Evolutionary conservation across 1,139 yeast genomes (phyloP).

Genomic region (Kurtzmaniella natalensis): DNA sequence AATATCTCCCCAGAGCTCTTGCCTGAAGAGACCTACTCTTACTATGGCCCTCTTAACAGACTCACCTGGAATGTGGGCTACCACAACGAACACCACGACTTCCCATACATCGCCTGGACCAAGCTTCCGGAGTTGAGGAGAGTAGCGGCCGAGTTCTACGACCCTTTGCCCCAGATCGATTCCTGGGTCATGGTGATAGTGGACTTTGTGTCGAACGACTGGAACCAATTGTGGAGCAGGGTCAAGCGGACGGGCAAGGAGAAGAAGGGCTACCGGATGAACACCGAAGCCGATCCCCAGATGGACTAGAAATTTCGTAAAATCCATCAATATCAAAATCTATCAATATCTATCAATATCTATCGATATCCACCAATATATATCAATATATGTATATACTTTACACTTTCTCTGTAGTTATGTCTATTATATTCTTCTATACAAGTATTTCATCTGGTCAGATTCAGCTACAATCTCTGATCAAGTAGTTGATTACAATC

Average conservation of each 20-base stretch:
- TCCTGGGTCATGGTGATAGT: constrained; percentile 78
- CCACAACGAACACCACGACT: constrained; percentile 94
- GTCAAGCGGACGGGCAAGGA: constrained; percentile 59
- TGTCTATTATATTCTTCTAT: too few relatives aligned
- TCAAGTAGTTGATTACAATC: too few relatives aligned
- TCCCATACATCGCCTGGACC: constrained; percentile 92
- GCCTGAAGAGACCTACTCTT: constrained; percentile 82
- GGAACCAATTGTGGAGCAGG: constrained; percentile 73
- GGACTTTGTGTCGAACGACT: constrained; percentile 65
- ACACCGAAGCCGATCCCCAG: constrained; percentile 3
- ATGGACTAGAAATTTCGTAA: constrained; percentile 1
- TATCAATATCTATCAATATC: too few relatives aligned
- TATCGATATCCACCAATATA: too few relatives aligned
- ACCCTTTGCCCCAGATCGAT: constrained; percentile 69
- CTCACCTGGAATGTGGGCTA: constrained; percentile 92
- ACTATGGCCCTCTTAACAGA: constrained; percentile 73
- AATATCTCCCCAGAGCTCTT: constrained; percentile 29
- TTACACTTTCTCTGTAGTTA: too few relatives aligned
- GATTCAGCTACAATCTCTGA: too few relatives aligned
- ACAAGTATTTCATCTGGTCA: too few relatives aligned
- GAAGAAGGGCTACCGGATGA: constrained; percentile 30
- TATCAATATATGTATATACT: too few relatives aligned
- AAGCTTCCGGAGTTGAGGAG: constrained; percentile 60
- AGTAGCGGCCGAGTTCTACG: constrained; percentile 79
- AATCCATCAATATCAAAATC: too few relatives aligned